phyloP scores from a whole-genome alignment of 176 grass and related monocot genomes.

The Microstegium vimineum region DNA sequence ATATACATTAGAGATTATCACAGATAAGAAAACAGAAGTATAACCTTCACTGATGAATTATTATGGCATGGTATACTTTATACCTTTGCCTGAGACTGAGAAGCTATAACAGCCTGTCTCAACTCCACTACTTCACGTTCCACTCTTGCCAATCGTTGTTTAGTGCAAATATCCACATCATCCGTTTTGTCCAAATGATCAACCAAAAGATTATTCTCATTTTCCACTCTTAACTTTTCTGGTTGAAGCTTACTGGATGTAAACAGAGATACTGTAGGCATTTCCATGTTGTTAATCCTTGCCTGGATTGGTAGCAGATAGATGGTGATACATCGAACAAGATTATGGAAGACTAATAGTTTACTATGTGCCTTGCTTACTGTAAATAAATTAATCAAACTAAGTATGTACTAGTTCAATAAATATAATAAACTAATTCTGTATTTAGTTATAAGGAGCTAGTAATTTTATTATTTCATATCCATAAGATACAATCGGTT shows the following conservation, averaged over 20 bases:
- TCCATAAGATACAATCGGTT: not conserved
- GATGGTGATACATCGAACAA: not conserved
- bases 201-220: not conserved
- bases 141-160: not conserved
- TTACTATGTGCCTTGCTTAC: not conserved
- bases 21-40: not conserved
- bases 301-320: not conserved
- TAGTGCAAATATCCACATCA: not conserved
- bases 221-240: not conserved
- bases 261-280: not conserved
- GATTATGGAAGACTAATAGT: not conserved
- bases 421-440: not conserved
- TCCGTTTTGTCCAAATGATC: not conserved
- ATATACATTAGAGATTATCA: not conserved
- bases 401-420: not conserved
- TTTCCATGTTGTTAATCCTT: not conserved
- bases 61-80: not conserved
- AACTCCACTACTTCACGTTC: not conserved
- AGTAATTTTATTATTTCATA: not conserved
- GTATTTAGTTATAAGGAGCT: not conserved
- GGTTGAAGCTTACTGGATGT: constrained; percentile 2
- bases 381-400: not conserved
- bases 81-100: not conserved
- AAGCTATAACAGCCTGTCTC: not conserved
- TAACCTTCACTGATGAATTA: not conserved